Evolutionary conservation across 768 basidiomycete species (phyloP), one percentile per base, ranked within the genome.

Genomic region (Mycena kentingensis): DNA sequence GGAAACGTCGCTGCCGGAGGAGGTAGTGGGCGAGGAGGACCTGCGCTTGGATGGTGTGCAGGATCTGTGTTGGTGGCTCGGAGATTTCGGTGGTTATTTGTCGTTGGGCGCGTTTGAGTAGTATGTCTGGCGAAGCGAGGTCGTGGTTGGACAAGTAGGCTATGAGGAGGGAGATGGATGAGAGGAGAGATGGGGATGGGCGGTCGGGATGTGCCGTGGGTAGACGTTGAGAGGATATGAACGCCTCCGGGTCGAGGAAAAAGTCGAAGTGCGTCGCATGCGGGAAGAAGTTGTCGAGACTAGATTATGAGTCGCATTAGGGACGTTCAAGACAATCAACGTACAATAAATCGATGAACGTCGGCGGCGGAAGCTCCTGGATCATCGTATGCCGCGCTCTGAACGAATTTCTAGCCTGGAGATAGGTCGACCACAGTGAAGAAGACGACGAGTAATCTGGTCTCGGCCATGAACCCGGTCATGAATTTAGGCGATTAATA

Each of bases 21-120:
- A 58, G 31, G 38, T 53, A 58, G 5, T 43, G 39, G 3, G 42
- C 16, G 10, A 58, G 52, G n/a, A 58, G 48, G 19, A 58, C 48
- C 22, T 58, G 52, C 1, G 57, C 57, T 41, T 58, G 57, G 21
- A 58, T 51, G 1, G 48, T 58, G 19, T 58, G 51, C n/a, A 49
- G 36, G 31, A 55, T 12, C 22, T 47, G 49, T 27, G 25, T 6
- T 0, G 49, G 54, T 10, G 25, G 27, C 4, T 19, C 7, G 6
- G 46, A 52, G n/a, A 49, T 36, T 8, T 53, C 51, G 3, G 34
- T 38, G 2, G 51, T 19, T 10, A 57, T 19, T 26, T 49, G 47
- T 24, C 50, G 46, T 28, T 48, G 46, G 3, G 51, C 51, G 31
- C 48, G 51, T 15, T 49, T 41, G 28, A 57, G 55, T 31, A 57